Evolutionary conservation across 2,329 filamentous ascomycete genomes (phyloP).

Genomic region (Trichothecium sympodiale): DNA sequence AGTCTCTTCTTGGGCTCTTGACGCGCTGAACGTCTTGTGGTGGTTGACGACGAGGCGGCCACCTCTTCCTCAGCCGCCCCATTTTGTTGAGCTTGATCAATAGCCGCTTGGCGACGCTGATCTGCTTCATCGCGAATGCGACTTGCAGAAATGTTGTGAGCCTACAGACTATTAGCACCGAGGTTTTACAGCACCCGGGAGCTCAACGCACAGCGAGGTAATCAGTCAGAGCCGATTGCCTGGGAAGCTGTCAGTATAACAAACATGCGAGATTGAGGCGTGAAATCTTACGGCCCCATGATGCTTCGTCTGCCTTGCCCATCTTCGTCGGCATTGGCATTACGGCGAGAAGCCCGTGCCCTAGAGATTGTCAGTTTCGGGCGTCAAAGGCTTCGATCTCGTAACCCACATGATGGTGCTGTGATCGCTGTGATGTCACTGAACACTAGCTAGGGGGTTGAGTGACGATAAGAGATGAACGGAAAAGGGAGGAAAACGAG

Average conservation of each 20-base stretch:
- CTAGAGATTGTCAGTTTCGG: no score
- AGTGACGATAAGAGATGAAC: no score
- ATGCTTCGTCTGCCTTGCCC: constrained; percentile 20
- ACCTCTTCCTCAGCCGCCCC: constrained; percentile 8
- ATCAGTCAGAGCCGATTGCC: constrained; percentile 42
- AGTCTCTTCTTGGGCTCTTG: constrained; percentile 13
- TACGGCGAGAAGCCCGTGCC: background rate
- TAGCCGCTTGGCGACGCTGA: constrained; percentile 26
- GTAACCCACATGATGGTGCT: no score
- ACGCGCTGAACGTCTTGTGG: background rate
- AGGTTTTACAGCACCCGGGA: background rate
- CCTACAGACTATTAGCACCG: constrained; percentile 24
- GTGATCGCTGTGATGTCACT: no score
- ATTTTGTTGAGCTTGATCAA: constrained; percentile 5
- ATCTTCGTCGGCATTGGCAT: constrained; percentile 6
- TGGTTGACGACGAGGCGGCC: background rate
- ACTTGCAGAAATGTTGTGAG: constrained; percentile 59
- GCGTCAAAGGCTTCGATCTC: no score
- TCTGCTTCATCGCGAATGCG: constrained; percentile 42
- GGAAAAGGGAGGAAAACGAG: no score
- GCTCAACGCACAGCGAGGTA: constrained; percentile 33
- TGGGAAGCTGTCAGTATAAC: no score
- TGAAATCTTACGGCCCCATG: constrained; percentile 24
- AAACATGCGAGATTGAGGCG: background rate
- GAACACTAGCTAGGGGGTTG: no score